These are phyloP conservation scores for Nothomitra cinnamomea DNA, from an alignment of 2,329 filamentous ascomycete species.

Conservation along the genomic window DNA sequence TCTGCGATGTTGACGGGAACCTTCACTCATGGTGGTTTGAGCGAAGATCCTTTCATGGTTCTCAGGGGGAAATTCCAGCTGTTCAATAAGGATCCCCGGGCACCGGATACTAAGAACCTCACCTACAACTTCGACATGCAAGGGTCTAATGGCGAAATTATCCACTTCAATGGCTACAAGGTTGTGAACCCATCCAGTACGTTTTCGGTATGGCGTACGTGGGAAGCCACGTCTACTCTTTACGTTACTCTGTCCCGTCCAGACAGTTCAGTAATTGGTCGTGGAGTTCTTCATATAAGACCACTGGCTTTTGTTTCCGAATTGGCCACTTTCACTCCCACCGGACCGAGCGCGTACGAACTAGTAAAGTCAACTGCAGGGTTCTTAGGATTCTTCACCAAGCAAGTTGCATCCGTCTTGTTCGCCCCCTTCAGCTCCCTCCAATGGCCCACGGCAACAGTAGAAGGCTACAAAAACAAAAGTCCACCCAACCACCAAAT, in stretches of 20 bases:
- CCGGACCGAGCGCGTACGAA: constrained; percentile 28
- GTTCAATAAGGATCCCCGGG: constrained; percentile 34
- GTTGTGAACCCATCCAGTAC: constrained; percentile 42
- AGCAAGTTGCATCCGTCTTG: constrained; percentile 35
- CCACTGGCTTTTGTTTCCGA: constrained; percentile 37
- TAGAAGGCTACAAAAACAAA: constrained; percentile 36
- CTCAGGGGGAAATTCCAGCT: constrained; percentile 39
- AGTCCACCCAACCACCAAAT: constrained; percentile 25
- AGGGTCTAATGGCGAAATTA: constrained; percentile 32
- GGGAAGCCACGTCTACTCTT: constrained; percentile 43
- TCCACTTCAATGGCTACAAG: constrained; percentile 46
- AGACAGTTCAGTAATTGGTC: constrained; percentile 32
- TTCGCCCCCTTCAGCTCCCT: constrained; percentile 36
- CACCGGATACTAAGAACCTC: constrained; percentile 40
- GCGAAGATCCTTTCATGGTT: constrained; percentile 43
- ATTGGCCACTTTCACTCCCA: constrained; percentile 34
- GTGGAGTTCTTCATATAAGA: constrained; percentile 41
- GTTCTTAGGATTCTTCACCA: constrained; percentile 39
- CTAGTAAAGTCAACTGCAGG: constrained; percentile 29
- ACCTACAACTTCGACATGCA: constrained; percentile 45
- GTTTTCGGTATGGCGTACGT: constrained; percentile 37
- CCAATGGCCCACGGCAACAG: constrained; percentile 34
- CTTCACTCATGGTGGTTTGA: constrained; percentile 36
- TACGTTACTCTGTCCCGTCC: constrained; percentile 38
- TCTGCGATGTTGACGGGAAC: constrained; percentile 39